Evolutionary conservation across 192 early-diverging fungal genomes (phyloP), one percentile per base, ranked within the genome.

Genomic region (Oehlia diaphana): DNA sequence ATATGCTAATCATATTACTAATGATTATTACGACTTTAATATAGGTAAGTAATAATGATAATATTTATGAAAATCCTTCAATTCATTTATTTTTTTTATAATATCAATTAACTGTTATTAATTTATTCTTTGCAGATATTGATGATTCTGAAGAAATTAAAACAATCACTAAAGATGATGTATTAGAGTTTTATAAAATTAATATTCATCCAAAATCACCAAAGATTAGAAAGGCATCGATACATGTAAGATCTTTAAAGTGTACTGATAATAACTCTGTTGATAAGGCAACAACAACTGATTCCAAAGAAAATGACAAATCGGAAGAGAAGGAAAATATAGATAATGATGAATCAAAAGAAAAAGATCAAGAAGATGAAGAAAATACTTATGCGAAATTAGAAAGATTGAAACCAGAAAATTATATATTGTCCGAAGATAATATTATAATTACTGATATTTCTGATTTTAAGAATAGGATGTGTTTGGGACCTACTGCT

Each of bases 1-100:
- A 69, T 89, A 93, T 77, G 96, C 93, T 95, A 83, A 80, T 3
- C 92, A 94, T 80, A 92, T 98, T 39, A 83, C 84, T 23, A 90
- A 88, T 21, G 89, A 90, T 2, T 95, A 95, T 84, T 98, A 95
- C 84, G 90, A 95, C 84, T 98, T 98, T 88, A 90, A 96, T 76
- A 89, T 91, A 76, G 63, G 82, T 83, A 75, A 80, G 37, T 65
- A 21, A 26, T 26, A 26, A 26, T 26, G 26, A 26, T 26, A 26
- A 26, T 26, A n/a, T 6, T 16, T 37, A 37, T 58, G 13, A 58
- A 3, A 4, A 4, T 4, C 14, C 4, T 19, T 0, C 31, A 19
- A 5, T 16, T 21, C 16, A 58, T 21, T 21, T 2, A 21, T 21
- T 58, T 7, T 58, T 0, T 16, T 58, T 4, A 6, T 58, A 21